Evolutionary conservation across 2,329 filamentous ascomycete species (phyloP).

Genomic region (Diaporthe citriasiana): DNA sequence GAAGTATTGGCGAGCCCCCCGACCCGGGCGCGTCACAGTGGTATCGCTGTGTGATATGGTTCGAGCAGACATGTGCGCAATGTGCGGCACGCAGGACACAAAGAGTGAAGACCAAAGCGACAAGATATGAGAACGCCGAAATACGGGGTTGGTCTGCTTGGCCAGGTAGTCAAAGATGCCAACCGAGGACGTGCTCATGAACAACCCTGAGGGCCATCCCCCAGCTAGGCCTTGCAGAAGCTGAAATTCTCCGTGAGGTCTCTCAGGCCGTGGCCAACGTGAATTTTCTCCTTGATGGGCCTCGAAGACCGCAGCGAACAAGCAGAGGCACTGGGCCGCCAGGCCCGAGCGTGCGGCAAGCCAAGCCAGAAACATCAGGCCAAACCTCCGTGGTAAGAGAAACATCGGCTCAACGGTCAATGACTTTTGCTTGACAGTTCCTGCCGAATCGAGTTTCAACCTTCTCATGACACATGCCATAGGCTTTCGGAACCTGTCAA

Average conservation of each 20-base stretch:
- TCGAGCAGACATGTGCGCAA: constrained; percentile 16
- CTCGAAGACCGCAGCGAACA: not conserved
- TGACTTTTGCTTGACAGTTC: constrained; percentile 10
- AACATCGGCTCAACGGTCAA: constrained; percentile 29
- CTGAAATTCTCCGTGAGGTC: constrained; percentile 2
- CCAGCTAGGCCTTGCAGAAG: constrained; percentile 1
- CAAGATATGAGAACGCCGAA: not conserved
- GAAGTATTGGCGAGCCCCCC: constrained; percentile 5
- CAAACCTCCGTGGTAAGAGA: constrained; percentile 37
- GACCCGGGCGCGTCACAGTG: constrained; percentile 28
- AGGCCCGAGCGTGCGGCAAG: constrained; percentile 34
- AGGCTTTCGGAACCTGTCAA: constrained; percentile 30
- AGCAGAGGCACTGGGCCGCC: not conserved
- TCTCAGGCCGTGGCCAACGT: constrained; percentile 1
- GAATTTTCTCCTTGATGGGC: not conserved
- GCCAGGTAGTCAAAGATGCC: not conserved
- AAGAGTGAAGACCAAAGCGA: not conserved
- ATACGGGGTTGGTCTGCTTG: not conserved
- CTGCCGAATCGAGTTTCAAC: constrained; percentile 30
- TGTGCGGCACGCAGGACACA: not conserved
- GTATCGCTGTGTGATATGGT: constrained; percentile 19
- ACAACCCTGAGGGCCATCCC: not conserved
- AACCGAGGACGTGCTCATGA: constrained; percentile 4
- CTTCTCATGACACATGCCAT: constrained; percentile 32
- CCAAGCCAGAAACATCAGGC: constrained; percentile 37